A percentile compares a stretch with the other conserved stretches of the same genome.
phyloP scores from a whole-genome alignment of 192 early-diverging fungal genomes.

The Backusella tarrabulga region DNA sequence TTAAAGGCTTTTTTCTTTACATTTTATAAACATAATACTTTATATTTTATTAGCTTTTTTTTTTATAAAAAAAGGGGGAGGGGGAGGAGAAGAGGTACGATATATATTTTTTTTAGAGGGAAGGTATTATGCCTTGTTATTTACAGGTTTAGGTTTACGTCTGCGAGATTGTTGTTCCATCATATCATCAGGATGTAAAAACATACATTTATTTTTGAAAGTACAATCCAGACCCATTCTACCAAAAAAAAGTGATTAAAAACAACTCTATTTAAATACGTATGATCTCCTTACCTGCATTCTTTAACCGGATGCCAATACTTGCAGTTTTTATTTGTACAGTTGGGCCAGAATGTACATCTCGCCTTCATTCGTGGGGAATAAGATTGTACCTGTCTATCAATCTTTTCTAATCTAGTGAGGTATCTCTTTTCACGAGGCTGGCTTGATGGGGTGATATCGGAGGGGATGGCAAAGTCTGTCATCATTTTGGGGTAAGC shows the following conservation, averaged over 20 bases:
- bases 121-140: background rate
- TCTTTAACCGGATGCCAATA: conserved; percentile 42
- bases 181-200: conserved; percentile 10
- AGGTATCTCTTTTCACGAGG: conserved; percentile 9
- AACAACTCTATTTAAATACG: background rate
- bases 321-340: conserved; percentile 56
- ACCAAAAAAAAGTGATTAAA: background rate
- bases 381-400: conserved; percentile 20
- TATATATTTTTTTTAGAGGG: background rate
- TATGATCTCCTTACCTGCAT: conserved; percentile 40
- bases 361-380: conserved; percentile 25
- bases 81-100: too few relatives aligned
- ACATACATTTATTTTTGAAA: conserved; percentile 11
- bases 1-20: too few relatives aligned
- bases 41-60: too few relatives aligned
- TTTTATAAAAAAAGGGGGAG: too few relatives aligned
- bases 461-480: background rate
- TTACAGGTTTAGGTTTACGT: background rate
- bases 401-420: conserved; percentile 20
- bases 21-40: too few relatives aligned
- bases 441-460: background rate
- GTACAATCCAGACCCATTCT: background rate
- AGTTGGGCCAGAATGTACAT: conserved; percentile 48
- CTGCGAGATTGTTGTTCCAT: background rate
- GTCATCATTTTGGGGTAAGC: background rate